These are phyloP conservation scores for Aspergillus sp. DNA, from an alignment of 2,329 filamentous ascomycete species.

Conservation along the genomic window DNA sequence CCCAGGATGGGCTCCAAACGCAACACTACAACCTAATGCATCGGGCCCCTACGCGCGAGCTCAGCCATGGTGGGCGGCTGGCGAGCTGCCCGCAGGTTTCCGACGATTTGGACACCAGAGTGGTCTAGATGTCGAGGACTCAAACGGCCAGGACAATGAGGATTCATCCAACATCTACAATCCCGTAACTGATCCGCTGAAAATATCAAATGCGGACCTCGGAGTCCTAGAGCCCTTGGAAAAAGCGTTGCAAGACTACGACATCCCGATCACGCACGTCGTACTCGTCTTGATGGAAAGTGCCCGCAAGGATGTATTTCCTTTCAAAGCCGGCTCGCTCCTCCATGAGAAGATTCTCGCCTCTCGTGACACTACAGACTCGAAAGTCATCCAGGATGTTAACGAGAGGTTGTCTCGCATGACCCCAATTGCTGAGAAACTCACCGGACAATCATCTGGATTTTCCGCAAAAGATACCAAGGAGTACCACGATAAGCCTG, in stretches of 20 bases:
- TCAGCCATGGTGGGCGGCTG: slow-evolving; percentile 16
- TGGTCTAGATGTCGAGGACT: background rate
- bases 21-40: slow-evolving; percentile 2
- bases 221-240: slow-evolving; percentile 18
- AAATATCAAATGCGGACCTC: slow-evolving; percentile 24
- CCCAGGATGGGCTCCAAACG: slow-evolving; percentile 24
- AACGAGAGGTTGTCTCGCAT: slow-evolving; percentile 17
- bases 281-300: slow-evolving; percentile 26
- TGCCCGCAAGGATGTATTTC: slow-evolving; percentile 25
- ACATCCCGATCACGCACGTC: slow-evolving; percentile 23
- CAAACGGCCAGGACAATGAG: slow-evolving; percentile 1
- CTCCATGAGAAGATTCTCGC: slow-evolving; percentile 19
- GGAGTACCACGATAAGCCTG: slow-evolving; percentile 6
- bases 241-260: slow-evolving; percentile 14
- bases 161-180: slow-evolving; percentile 14
- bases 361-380: slow-evolving; percentile 12
- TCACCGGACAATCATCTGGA: slow-evolving; percentile 20
- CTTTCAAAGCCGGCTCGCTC: slow-evolving; percentile 19
- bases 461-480: slow-evolving; percentile 1
- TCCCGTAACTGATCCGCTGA: slow-evolving; percentile 21
- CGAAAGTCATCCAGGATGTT: slow-evolving; percentile 6
- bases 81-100: slow-evolving; percentile 19
- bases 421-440: slow-evolving; percentile 21
- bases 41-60: background rate
- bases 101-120: slow-evolving; percentile 13